phyloP scores from a whole-genome alignment of 495 filamentous ascomycete species.

The Choiromyces venosus region DNA sequence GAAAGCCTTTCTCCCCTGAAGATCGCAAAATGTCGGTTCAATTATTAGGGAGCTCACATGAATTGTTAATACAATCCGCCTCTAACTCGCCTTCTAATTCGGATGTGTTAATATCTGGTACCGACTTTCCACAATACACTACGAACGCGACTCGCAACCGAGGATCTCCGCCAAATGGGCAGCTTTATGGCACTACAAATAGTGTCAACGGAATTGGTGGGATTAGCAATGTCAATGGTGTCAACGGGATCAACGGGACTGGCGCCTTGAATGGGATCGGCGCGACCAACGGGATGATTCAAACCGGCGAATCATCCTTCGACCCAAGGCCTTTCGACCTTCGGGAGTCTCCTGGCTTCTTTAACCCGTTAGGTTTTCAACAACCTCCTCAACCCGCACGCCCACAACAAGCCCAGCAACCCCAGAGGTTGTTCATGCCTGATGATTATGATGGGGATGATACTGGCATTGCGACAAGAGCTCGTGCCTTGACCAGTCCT shows the following conservation, averaged over 20 bases:
- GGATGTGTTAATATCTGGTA: not conserved
- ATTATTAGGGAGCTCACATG: conserved; percentile 13
- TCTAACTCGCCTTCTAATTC: conserved; percentile 29
- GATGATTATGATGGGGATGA: conserved; percentile 29
- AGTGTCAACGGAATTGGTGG: not conserved
- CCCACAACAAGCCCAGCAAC: conserved; percentile 26
- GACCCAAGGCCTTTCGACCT: not conserved
- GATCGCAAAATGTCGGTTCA: conserved; percentile 30
- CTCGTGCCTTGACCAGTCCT: conserved; percentile 28
- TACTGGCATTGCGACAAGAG: conserved; percentile 26
- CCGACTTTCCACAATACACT: not conserved
- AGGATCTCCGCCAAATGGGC: not conserved
- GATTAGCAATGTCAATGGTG: conserved; percentile 10
- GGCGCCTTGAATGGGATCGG: conserved; percentile 23
- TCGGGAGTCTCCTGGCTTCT: not conserved
- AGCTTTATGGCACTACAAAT: not conserved
- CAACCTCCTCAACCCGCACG: not conserved
- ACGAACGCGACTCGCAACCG: not conserved
- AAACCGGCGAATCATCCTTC: conserved; percentile 27
- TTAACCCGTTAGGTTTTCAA: not conserved
- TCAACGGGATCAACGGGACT: conserved; percentile 18
- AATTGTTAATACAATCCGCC: not conserved
- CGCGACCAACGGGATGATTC: conserved; percentile 13
- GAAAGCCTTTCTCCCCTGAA: conserved; percentile 24
- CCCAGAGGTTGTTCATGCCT: conserved; percentile 24